These are phyloP conservation scores for Globisporangium orthogonon DNA, from an alignment of 352 stramenopile species.

Conservation along the genomic window DNA sequence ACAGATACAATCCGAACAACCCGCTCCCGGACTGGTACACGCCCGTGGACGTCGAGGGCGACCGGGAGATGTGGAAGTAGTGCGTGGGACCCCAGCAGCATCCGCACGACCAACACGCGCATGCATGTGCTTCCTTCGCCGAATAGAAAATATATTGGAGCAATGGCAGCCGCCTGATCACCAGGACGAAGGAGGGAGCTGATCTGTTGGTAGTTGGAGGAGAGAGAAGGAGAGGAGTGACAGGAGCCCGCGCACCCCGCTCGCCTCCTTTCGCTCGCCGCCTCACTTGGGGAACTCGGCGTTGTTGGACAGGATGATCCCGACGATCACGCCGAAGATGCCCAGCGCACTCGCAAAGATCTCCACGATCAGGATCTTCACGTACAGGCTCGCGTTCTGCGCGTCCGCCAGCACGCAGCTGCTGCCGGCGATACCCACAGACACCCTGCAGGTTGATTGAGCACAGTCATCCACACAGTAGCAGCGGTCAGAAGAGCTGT, in stretches of 20 bases:
- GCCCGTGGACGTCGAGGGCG: constrained; percentile 67
- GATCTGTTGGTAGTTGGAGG: no score
- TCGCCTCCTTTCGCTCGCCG: no score
- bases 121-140: neutral
- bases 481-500: no score
- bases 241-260: no score
- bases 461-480: no score
- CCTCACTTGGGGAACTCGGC: constrained; percentile 88
- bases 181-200: neutral
- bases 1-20: constrained; percentile 75
- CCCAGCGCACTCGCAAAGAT: constrained; percentile 99
- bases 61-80: constrained; percentile 83
- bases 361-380: constrained; percentile 99
- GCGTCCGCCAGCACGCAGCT: constrained; percentile 98
- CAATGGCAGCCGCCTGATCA: neutral
- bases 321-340: constrained; percentile 98
- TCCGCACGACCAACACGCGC: no score
- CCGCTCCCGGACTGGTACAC: constrained; percentile 78
- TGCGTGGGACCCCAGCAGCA: no score
- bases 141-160: constrained; percentile 11
- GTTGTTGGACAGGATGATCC: constrained; percentile 98
- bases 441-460: constrained; percentile 61
- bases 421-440: constrained; percentile 96
- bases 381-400: constrained; percentile 97
- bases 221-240: neutral